These are phyloP conservation scores for Penicillium canescens DNA, from an alignment of 495 filamentous ascomycete species.

Conservation along the genomic window DNA sequence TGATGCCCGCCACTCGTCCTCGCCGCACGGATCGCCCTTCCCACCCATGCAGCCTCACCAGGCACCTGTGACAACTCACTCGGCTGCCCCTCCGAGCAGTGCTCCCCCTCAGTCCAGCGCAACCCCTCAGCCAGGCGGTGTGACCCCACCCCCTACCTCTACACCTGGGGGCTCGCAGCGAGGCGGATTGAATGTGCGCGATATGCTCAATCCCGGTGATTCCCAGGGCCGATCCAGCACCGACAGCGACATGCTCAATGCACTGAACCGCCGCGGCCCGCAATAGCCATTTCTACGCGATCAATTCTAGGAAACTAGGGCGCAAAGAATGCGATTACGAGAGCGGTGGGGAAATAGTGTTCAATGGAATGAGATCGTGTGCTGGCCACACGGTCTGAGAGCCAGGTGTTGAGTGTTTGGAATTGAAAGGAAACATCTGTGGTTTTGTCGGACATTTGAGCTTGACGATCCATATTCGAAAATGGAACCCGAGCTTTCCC, in stretches of 20 bases:
- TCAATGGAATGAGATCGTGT: conserved; percentile 24
- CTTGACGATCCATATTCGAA: not conserved
- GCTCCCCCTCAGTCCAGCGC: conserved; percentile 2
- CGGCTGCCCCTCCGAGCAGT: not conserved
- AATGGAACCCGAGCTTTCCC: not conserved
- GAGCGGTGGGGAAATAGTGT: conserved; percentile 9
- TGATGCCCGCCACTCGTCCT: conserved; percentile 50
- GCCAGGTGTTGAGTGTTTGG: conserved; percentile 22
- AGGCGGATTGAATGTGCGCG: conserved; percentile 53
- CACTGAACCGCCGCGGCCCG: conserved; percentile 48
- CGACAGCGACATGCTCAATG: conserved; percentile 59
- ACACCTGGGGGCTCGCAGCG: conserved; percentile 41
- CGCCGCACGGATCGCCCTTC: conserved; percentile 51
- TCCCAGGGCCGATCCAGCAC: conserved; percentile 50
- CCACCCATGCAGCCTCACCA: conserved; percentile 41
- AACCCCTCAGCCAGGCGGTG: conserved; percentile 19
- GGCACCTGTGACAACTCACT: conserved; percentile 8
- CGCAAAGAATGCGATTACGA: conserved; percentile 7
- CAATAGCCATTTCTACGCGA: conserved; percentile 16
- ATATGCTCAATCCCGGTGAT: conserved; percentile 51
- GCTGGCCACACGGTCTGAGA: conserved; percentile 30
- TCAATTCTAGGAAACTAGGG: conserved; percentile 4
- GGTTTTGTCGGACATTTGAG: conserved; percentile 11
- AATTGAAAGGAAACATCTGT: conserved; percentile 9
- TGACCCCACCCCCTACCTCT: conserved; percentile 42